Conservation (phyloP, 2,329 filamentous ascomycete genomes). For the Hirsutella rhossiliensis region DNA sequence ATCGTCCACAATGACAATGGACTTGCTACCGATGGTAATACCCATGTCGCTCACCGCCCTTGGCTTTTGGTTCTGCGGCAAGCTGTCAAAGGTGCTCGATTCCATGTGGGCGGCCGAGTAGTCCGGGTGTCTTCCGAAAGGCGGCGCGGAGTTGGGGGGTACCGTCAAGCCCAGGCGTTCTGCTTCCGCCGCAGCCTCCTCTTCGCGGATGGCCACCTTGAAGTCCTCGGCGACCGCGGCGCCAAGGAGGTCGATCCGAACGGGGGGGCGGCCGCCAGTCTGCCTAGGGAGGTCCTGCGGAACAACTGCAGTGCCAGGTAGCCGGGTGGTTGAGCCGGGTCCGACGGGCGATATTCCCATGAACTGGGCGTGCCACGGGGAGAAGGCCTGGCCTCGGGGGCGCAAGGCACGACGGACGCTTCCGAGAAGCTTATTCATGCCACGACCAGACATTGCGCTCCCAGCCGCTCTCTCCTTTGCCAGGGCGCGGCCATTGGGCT, state of each 20-base stretch:
- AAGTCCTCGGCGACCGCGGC: constrained; percentile 69
- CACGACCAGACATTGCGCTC: constrained; percentile 54
- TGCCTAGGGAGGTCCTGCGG: constrained; percentile 37
- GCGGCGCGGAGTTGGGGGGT: constrained; percentile 13
- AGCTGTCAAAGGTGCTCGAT: constrained; percentile 22
- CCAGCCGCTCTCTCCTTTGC: constrained; percentile 36
- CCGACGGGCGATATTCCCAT: constrained; percentile 36
- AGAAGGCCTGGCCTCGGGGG: constrained; percentile 35
- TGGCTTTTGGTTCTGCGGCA: constrained; percentile 16
- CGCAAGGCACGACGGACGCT: constrained; percentile 76
- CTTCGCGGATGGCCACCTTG: constrained; percentile 59
- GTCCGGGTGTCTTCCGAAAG: constrained; percentile 20
- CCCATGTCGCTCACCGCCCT: constrained; percentile 40
- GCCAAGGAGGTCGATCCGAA: constrained; percentile 73
- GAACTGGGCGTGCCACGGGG: constrained; percentile 33
- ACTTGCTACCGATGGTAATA: constrained; percentile 74
- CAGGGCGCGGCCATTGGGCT: constrained; percentile 23
- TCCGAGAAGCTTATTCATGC: constrained; percentile 76
- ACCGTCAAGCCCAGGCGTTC: constrained; percentile 9
- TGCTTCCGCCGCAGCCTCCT: constrained; percentile 37
- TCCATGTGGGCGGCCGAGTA: constrained; percentile 33
- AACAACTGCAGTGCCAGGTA: constrained; percentile 48
- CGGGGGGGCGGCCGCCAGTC: constrained; percentile 34
- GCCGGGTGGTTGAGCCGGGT: constrained; percentile 41
- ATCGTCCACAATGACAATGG: constrained; percentile 76